Evolutionary conservation across 2,329 filamentous ascomycete species (phyloP).

Genomic region (Hypoxylon sp.): DNA sequence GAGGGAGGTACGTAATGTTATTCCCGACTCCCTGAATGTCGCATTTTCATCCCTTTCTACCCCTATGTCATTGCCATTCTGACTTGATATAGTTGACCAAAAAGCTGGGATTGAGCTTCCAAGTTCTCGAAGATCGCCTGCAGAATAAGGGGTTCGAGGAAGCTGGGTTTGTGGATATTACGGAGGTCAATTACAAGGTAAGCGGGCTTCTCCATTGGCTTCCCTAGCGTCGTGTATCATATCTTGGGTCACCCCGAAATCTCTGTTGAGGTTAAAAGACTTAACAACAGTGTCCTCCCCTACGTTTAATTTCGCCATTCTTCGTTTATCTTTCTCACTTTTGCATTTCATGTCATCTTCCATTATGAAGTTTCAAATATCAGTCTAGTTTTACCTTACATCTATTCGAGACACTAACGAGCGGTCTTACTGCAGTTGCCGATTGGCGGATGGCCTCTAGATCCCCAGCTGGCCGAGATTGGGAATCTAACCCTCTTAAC

Average conservation of each 20-base stretch:
- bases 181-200: slow-evolving; percentile 66
- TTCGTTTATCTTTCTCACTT: background rate
- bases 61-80: background rate
- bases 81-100: slow-evolving; percentile 35
- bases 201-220: slow-evolving; percentile 5
- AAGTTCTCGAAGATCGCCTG: slow-evolving; percentile 66
- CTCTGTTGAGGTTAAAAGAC: background rate
- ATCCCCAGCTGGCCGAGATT: slow-evolving; percentile 49
- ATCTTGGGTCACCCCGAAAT: background rate
- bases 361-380: background rate
- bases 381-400: background rate
- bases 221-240: no score
- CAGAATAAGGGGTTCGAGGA: slow-evolving; percentile 67
- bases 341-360: background rate
- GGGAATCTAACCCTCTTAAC: slow-evolving; percentile 49
- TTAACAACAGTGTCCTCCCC: background rate
- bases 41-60: background rate
- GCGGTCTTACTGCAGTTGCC: slow-evolving; percentile 35
- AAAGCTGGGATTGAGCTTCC: slow-evolving; percentile 62
- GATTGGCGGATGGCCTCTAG: slow-evolving; percentile 51
- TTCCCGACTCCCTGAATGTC: background rate
- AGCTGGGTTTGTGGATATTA: slow-evolving; percentile 70
- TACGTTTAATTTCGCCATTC: background rate
- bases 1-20: slow-evolving; percentile 44
- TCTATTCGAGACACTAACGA: background rate